Conservation (phyloP, 768 basidiomycete species). For the Termitomyces sp. region DNA sequence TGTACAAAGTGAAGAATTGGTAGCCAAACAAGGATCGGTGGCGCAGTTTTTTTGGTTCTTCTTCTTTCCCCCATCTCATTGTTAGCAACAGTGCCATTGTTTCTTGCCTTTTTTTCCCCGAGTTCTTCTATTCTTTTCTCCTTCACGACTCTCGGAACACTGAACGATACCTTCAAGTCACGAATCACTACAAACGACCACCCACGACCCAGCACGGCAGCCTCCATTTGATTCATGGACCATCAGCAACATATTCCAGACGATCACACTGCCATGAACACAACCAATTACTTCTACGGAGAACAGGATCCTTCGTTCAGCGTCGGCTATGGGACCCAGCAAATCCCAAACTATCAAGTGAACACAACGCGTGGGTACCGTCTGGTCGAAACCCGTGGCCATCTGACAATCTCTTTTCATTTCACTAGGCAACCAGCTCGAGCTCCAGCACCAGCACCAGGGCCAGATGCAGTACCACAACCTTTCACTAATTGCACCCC, state of each 20-base stretch:
- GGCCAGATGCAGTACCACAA: slow-evolving; percentile 42
- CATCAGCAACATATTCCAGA: slow-evolving; percentile 40
- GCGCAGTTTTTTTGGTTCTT: slow-evolving; percentile 22
- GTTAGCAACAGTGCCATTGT: slow-evolving; percentile 20
- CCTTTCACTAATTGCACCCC: slow-evolving; percentile 62
- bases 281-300: slow-evolving; percentile 47
- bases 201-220: slow-evolving; percentile 23
- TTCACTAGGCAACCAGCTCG: slow-evolving; percentile 52
- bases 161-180: slow-evolving; percentile 21
- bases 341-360: slow-evolving; percentile 50
- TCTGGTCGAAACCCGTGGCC: slow-evolving; percentile 50
- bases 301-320: slow-evolving; percentile 53
- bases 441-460: slow-evolving; percentile 57
- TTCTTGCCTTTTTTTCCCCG: slow-evolving; percentile 24
- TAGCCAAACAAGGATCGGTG: slow-evolving; percentile 22
- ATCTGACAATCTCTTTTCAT: slow-evolving; percentile 60
- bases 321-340: slow-evolving; percentile 48
- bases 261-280: slow-evolving; percentile 40
- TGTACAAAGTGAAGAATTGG: slow-evolving; percentile 21
- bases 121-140: slow-evolving; percentile 28
- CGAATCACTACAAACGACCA: slow-evolving; percentile 21
- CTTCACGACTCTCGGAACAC: slow-evolving; percentile 26
- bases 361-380: slow-evolving; percentile 68
- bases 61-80: slow-evolving; percentile 16
- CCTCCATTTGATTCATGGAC: slow-evolving; percentile 31